Percentiles rank a stretch among this genome's conserved stretches.
These are phyloP conservation scores for Volutella citrinella DNA, from an alignment of 2,329 filamentous ascomycete species.

Conservation along the genomic window DNA sequence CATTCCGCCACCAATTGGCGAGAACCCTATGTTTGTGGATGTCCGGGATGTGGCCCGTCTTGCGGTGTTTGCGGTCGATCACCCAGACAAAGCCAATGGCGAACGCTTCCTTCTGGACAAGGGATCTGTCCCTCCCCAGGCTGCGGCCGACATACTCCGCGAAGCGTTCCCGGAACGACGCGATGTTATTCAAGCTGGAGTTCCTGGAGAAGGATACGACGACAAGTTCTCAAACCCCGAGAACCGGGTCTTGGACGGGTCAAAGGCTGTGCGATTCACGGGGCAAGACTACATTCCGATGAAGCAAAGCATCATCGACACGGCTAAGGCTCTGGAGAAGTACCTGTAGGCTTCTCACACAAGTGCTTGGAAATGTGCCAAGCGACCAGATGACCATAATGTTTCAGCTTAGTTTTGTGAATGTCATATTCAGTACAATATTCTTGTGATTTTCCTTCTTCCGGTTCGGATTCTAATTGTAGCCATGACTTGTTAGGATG, in stretches of 20 bases:
- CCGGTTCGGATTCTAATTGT: too few relatives aligned
- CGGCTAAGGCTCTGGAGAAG: slow-evolving; percentile 18
- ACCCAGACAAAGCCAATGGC: slow-evolving; percentile 16
- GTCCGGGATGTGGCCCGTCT: slow-evolving; percentile 22
- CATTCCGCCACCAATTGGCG: slow-evolving; percentile 14
- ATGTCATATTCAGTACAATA: too few relatives aligned
- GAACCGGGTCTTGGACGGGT: slow-evolving; percentile 13
- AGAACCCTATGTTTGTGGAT: slow-evolving; percentile 16
- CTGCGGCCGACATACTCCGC: slow-evolving; percentile 22
- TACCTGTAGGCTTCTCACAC: too few relatives aligned
- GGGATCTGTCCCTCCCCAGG: slow-evolving; percentile 19
- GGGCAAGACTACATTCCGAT: slow-evolving; percentile 16
- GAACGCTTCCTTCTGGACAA: slow-evolving; percentile 17
- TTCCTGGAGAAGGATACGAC: slow-evolving; percentile 17
- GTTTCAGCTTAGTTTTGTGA: too few relatives aligned
- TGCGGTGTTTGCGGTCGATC: slow-evolving; percentile 18
- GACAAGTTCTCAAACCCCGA: slow-evolving; percentile 11
- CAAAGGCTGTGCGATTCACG: slow-evolving; percentile 15
- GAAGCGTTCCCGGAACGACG: slow-evolving; percentile 17
- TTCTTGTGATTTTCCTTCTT: too few relatives aligned
- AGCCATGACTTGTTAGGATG: too few relatives aligned
- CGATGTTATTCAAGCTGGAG: slow-evolving; percentile 18
- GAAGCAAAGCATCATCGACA: slow-evolving; percentile 20
- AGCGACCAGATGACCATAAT: too few relatives aligned
- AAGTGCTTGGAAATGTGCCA: too few relatives aligned